Evolutionary conservation across 805 yeast genomes (phyloP).

Genomic region (Suhomyces pyralidae): DNA sequence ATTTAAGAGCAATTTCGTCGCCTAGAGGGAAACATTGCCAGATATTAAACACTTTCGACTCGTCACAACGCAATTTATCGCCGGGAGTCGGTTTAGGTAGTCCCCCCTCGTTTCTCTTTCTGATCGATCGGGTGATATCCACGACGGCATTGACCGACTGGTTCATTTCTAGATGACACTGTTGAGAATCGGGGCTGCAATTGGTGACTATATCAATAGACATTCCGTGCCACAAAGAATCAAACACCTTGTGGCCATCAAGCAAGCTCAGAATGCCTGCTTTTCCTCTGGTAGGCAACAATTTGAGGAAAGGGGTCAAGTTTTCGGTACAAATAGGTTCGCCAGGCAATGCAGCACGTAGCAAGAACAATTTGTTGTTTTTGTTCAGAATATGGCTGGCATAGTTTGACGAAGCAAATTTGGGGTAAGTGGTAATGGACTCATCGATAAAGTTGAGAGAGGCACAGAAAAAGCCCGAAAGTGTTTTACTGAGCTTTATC

Average conservation of each 20-base stretch:
- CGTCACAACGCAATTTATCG: slow-evolving; percentile 71
- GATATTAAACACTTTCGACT: slow-evolving; percentile 50
- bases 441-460: slow-evolving; percentile 85
- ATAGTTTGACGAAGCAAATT: slow-evolving; percentile 41
- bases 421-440: slow-evolving; percentile 63
- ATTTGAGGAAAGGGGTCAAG: slow-evolving; percentile 85
- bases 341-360: slow-evolving; percentile 87
- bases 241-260: slow-evolving; percentile 88
- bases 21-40: slow-evolving; percentile 80
- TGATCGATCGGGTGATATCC: slow-evolving; percentile 65
- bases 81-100: slow-evolving; percentile 80
- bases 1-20: slow-evolving; percentile 45
- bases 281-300: slow-evolving; percentile 88
- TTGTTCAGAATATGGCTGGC: slow-evolving; percentile 20
- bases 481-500: slow-evolving; percentile 66
- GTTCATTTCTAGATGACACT: slow-evolving; percentile 53
- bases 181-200: slow-evolving; percentile 30
- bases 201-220: slow-evolving; percentile 71
- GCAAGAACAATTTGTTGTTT: slow-evolving; percentile 45
- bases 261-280: slow-evolving; percentile 82
- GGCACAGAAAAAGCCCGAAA: slow-evolving; percentile 94
- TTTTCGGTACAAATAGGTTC: slow-evolving; percentile 98
- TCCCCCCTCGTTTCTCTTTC: slow-evolving; percentile 56
- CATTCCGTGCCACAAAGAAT: slow-evolving; percentile 92
- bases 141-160: slow-evolving; percentile 71